These are phyloP conservation scores for Botryobasidium botryosum DNA, from an alignment of 768 basidiomycete species.

Conservation along the genomic window DNA sequence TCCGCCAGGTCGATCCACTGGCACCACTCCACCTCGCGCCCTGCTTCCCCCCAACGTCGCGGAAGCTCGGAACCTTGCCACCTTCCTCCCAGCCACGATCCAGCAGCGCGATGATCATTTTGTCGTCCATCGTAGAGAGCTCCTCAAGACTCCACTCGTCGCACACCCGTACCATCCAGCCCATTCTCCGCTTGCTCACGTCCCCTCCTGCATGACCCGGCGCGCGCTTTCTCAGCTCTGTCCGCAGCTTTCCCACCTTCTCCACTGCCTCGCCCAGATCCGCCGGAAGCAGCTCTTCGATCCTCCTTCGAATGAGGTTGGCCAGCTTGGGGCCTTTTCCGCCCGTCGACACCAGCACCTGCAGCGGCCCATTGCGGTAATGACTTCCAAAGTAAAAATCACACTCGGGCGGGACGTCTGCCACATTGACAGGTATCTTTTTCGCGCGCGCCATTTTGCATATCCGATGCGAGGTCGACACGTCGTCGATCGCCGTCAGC, in stretches of 20 bases:
- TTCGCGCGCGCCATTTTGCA: constrained; percentile 45
- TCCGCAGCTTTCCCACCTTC: constrained; percentile 59
- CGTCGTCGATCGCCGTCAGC: constrained; percentile 83
- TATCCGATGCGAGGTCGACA: constrained; percentile 52
- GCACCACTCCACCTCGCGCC: no score
- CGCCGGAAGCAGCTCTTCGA: constrained; percentile 53
- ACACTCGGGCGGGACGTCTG: constrained; percentile 88
- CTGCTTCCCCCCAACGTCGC: neutral
- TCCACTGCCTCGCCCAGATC: constrained; percentile 62
- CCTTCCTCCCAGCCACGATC: constrained; percentile 76
- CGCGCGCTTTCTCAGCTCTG: constrained; percentile 56
- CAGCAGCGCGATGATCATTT: constrained; percentile 44
- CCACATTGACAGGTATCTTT: constrained; percentile 82
- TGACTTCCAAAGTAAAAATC: constrained; percentile 98
- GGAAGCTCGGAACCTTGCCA: constrained; percentile 7
- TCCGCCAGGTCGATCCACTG: no score
- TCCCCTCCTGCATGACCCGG: constrained; percentile 62
- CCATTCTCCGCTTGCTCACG: constrained; percentile 66
- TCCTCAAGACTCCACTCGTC: constrained; percentile 76
- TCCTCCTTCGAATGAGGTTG: constrained; percentile 52
- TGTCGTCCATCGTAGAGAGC: constrained; percentile 50
- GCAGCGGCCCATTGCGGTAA: constrained; percentile 76
- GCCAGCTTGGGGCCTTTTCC: constrained; percentile 87
- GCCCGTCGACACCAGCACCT: constrained; percentile 91
- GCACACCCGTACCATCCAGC: constrained; percentile 80